Conservation (phyloP, 768 basidiomycete genomes). For the Phlebiopsis flavidoalba region DNA sequence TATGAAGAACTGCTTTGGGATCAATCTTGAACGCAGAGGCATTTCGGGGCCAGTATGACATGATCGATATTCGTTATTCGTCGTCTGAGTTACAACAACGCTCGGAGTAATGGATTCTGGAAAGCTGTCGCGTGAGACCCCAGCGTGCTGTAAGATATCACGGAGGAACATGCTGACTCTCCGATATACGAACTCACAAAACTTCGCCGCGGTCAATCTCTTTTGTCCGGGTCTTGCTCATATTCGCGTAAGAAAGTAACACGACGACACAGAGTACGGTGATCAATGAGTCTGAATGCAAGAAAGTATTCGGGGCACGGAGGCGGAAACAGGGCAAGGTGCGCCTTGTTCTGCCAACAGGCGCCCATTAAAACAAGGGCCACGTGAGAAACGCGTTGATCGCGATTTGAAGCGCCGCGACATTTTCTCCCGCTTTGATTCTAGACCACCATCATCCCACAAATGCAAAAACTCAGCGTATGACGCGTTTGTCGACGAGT, state of each 20-base stretch:
- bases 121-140: conserved; percentile 11
- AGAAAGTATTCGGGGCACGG: neutral
- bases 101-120: conserved; percentile 86
- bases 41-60: conserved; percentile 96
- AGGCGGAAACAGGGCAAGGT: neutral
- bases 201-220: conserved; percentile 22
- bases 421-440: neutral
- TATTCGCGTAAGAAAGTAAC: neutral
- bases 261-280: neutral
- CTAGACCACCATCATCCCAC: neutral
- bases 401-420: neutral
- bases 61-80: conserved; percentile 92
- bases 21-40: conserved; percentile 86
- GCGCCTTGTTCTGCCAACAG: neutral
- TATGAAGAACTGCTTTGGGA: conserved; percentile 85
- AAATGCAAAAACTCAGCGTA: conserved; percentile 11
- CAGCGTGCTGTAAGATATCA: neutral
- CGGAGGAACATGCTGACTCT: conserved; percentile 42
- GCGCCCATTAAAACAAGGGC: conserved; percentile 3
- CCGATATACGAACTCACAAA: conserved; percentile 80
- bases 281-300: neutral
- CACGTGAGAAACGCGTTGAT: conserved; percentile 12
- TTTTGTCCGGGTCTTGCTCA: conserved; percentile 17
- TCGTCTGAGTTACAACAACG: conserved; percentile 94
- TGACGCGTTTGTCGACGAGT: conserved; percentile 12